Base-by-base conservation (phyloP, 345 rosid species). In the Citrus hindsii region DNA sequence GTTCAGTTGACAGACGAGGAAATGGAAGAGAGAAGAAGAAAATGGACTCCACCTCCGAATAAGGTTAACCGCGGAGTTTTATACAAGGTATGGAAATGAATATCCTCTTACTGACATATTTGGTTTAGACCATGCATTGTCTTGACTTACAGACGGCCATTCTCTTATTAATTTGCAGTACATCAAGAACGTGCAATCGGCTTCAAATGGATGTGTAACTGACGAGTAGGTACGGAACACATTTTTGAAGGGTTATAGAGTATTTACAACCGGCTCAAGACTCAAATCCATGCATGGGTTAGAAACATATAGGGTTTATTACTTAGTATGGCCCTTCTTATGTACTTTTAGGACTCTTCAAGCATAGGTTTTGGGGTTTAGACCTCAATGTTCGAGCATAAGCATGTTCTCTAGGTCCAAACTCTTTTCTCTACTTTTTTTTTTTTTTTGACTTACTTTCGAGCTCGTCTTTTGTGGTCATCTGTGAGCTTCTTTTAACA, bases 181-280 rank as follows among this genome's bases (percentile, higher is more conserved):
- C 90, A 93, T 97, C 84, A 94, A 92, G 94, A 92, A 84, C 1
- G 99, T 96, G 75, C 87, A 92, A 73, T 83, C 98, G 1, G 97
- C 99, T 77, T 90, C 99, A 28, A 69, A 67, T 65, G 98, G 98
- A 73, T 94, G 99, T 6, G 99, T 97, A 65, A 94, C 98, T 0
- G 99, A 97, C 69, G 98, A 97, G 83, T 92, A 89, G 81, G 61
- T 69, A 22, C 51, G 40, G 71, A 14, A 28, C 38, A 27, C 27
- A 24, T 21, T 27, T 27, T 67, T 30, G 3, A 25, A 22, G 28
- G 33, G 21, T 14, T 76, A 62, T 21, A 67, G 81, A 77, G 83
- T 61, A 71, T 64, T 38, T 73, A 10, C 59, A 18, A 46, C 69
- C n/a, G 48, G 27, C 69, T 66, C 16, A 2, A 16, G 19, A 24